Percentiles rank a stretch among this genome's conserved stretches.
These are phyloP conservation scores for Xerocomellus chrysenteron DNA, from an alignment of 768 basidiomycete species.

Conservation along the genomic window DNA sequence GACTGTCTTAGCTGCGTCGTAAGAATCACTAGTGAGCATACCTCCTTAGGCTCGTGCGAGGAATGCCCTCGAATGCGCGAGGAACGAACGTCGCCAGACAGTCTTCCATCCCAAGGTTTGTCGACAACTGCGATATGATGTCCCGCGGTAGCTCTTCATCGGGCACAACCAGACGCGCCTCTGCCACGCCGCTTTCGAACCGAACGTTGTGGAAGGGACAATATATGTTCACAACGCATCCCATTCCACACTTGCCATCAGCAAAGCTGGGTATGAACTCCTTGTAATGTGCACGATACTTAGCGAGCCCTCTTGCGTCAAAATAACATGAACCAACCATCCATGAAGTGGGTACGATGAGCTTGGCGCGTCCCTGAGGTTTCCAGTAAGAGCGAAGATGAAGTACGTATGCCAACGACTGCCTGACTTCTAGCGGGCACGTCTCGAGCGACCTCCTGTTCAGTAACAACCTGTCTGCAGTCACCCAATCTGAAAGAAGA, in stretches of 20 bases:
- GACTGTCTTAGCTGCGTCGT: constrained; percentile 2
- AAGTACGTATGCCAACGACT: constrained; percentile 19
- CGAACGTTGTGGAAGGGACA: constrained; percentile 21
- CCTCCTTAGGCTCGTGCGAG: constrained; percentile 18
- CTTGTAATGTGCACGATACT: constrained; percentile 4
- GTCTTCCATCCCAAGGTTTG: background rate
- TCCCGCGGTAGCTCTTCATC: constrained; percentile 11
- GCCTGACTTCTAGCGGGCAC: constrained; percentile 17
- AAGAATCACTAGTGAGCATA: background rate
- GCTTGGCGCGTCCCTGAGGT: constrained; percentile 13
- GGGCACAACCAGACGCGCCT: background rate
- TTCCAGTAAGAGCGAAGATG: constrained; percentile 25
- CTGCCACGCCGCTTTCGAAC: constrained; percentile 8
- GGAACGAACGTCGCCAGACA: constrained; percentile 7
- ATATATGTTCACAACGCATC: background rate
- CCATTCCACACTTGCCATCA: background rate
- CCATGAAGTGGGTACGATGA: constrained; percentile 24
- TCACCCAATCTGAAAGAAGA: background rate
- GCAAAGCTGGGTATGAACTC: background rate
- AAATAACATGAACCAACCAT: constrained; percentile 16
- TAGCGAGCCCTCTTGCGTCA: background rate
- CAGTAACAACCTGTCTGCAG: constrained; percentile 7
- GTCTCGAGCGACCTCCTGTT: constrained; percentile 10
- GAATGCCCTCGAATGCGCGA: constrained; percentile 16
- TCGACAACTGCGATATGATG: constrained; percentile 11